These are phyloP conservation scores for Xerophyta viscosa DNA, from an alignment of 106 monocot species.

Conservation along the genomic window DNA sequence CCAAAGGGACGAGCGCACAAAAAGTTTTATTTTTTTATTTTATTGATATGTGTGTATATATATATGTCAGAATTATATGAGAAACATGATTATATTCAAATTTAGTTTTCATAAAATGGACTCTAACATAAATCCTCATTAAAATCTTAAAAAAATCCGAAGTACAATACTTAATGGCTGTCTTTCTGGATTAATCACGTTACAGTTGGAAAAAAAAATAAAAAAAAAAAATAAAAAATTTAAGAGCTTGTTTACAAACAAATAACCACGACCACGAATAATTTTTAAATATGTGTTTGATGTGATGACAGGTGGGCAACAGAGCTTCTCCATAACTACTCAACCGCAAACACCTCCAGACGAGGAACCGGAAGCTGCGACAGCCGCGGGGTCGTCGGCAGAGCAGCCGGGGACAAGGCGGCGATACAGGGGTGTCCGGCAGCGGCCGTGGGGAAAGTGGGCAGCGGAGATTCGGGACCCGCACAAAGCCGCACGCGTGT, in stretches of 20 bases:
- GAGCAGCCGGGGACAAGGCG: neutral
- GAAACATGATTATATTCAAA: too few relatives aligned
- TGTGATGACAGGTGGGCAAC: neutral
- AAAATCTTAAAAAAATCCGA: too few relatives aligned
- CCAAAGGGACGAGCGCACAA: too few relatives aligned
- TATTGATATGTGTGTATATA: too few relatives aligned
- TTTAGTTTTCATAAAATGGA: too few relatives aligned
- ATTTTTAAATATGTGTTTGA: neutral
- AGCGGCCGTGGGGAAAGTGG: slow-evolving; percentile 22
- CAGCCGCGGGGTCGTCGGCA: neutral
- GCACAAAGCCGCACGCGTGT: slow-evolving; percentile 55
- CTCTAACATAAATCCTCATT: too few relatives aligned
- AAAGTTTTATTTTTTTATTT: too few relatives aligned
- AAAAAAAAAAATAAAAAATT: too few relatives aligned
- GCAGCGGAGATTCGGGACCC: slow-evolving; percentile 41
- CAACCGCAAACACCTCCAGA: slow-evolving; percentile 4
- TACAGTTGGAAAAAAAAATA: too few relatives aligned
- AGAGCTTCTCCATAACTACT: neutral
- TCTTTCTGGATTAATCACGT: too few relatives aligned
- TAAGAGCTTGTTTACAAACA: neutral
- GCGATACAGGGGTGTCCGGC: slow-evolving; percentile 12
- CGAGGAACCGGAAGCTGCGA: neutral
- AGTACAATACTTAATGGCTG: too few relatives aligned
- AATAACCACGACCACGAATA: neutral
- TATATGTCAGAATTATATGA: too few relatives aligned